Percentiles rank a stretch among this genome's conserved stretches.
Conservation (phyloP, 1,139 yeast species). For the Yamadazyma membranifaciens region DNA sequence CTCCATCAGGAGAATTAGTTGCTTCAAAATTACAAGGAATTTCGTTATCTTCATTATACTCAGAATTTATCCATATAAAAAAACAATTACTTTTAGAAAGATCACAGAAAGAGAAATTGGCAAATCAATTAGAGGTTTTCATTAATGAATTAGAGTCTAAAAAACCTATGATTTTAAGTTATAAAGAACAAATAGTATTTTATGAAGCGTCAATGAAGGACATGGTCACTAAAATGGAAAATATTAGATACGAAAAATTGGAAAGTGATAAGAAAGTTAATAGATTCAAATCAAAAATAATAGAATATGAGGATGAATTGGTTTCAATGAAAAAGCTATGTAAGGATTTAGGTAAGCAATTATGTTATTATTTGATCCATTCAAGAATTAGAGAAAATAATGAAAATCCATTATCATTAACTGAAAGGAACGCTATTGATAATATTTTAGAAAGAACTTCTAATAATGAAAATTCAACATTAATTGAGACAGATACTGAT, state of each 20-base stretch:
- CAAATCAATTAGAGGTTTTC: constrained; percentile 67
- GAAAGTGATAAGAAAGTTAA: constrained; percentile 40
- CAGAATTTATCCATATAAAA: constrained; percentile 66
- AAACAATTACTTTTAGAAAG: constrained; percentile 69
- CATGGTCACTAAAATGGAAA: constrained; percentile 38
- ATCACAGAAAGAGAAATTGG: constrained; percentile 67
- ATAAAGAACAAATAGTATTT: constrained; percentile 56
- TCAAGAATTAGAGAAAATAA: constrained; percentile 53
- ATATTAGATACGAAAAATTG: constrained; percentile 35
- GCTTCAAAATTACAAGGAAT: constrained; percentile 53
- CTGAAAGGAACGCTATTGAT: constrained; percentile 57
- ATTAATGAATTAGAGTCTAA: constrained; percentile 76
- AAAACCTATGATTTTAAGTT: constrained; percentile 71
- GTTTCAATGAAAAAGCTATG: constrained; percentile 53
- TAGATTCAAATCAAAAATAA: constrained; percentile 27
- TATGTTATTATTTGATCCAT: constrained; percentile 70
- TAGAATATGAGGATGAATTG: constrained; percentile 40
- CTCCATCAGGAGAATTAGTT: constrained; percentile 39
- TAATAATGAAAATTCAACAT: constrained; percentile 22
- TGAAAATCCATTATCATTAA: constrained; percentile 54
- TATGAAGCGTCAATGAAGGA: constrained; percentile 40
- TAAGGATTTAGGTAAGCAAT: constrained; percentile 75
- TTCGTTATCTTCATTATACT: constrained; percentile 64
- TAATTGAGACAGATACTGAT: constrained; percentile 62
- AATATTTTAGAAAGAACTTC: constrained; percentile 40